Percentiles rank a stretch among this genome's conserved stretches.
Conservation (phyloP, 2,329 filamentous ascomycete genomes). For the Trichoderma semiorbis region DNA sequence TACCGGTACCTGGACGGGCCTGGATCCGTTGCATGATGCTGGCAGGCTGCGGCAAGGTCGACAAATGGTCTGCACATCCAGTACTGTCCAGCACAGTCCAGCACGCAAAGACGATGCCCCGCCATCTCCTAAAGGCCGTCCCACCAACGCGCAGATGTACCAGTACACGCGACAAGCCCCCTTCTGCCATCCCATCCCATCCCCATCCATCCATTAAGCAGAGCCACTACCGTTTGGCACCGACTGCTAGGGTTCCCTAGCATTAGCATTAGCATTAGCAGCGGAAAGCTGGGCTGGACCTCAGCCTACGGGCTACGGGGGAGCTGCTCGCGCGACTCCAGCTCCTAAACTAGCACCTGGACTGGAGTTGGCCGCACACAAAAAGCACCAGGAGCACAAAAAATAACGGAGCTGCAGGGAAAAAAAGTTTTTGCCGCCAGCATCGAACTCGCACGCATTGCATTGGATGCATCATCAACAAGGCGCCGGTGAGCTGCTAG, state of each 20-base stretch:
- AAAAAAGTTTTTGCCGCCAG: conserved; percentile 15
- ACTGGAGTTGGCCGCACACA: background rate
- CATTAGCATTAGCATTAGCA: background rate
- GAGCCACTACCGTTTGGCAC: background rate
- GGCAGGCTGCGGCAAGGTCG: background rate
- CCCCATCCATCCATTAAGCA: background rate
- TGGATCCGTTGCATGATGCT: background rate
- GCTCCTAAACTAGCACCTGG: background rate
- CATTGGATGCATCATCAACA: background rate
- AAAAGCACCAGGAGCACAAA: background rate
- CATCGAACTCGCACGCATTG: background rate
- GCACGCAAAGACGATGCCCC: background rate
- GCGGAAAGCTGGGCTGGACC: background rate
- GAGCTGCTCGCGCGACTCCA: background rate
- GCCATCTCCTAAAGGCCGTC: background rate
- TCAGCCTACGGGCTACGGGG: background rate
- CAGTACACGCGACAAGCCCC: background rate
- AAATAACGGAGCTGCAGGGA: background rate
- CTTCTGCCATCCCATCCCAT: background rate
- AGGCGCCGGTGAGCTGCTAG: background rate
- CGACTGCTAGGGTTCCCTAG: background rate
- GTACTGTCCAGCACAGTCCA: background rate
- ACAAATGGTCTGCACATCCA: background rate
- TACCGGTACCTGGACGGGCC: background rate
- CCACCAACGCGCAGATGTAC: background rate